Base-by-base conservation (phyloP, 1,139 yeast species). In the Candida dubliniensis region DNA sequence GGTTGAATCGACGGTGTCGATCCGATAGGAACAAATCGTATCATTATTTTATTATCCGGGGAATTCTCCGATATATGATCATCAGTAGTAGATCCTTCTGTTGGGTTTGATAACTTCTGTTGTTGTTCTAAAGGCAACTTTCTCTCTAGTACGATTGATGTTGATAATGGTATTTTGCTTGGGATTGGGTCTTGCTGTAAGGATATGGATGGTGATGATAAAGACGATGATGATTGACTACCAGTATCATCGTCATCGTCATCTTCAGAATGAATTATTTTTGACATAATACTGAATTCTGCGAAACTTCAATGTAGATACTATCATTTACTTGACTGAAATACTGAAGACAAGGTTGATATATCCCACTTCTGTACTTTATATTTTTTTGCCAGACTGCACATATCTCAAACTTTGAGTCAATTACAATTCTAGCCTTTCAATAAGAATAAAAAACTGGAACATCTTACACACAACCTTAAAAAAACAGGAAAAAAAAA, bases 11-110 rank as follows among this genome's bases (percentile, higher is more conserved):
- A 69, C 0, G 74, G 71, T 0, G 82, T 71, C 0, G 85, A 75
- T 0, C 87, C 87, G 40, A 82, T 78, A 1, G 87, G 77, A 46
- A 72, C 79, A 50, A 82, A 76, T 32, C 87, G 61, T 2, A 79
- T 60, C 2, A 72, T 68, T 12, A 78, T 60, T 49, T 74, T 74
- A 3, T 35, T 37, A 4, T 47, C 50, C 6, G 45, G 29, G 15
- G 31, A 27, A 18, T 30, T 25, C 5, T 18, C 5, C 5, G 23
- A 18, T 18, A 18, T 5, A 18, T 18, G 23, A 18, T 5, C 23
- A 5, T 5, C 13, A 29, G 41, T 11, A 10, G 34, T 29, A 18
- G 32, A 24, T 15, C 32, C 27, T n/a, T 15, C 39, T 18, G 15
- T 6, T 6, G 35, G 40, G 14, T 33, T 12, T 35, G 14, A 39